phyloP scores from a whole-genome alignment of 2,329 filamentous ascomycete genomes.

The Geosmithia flava region DNA sequence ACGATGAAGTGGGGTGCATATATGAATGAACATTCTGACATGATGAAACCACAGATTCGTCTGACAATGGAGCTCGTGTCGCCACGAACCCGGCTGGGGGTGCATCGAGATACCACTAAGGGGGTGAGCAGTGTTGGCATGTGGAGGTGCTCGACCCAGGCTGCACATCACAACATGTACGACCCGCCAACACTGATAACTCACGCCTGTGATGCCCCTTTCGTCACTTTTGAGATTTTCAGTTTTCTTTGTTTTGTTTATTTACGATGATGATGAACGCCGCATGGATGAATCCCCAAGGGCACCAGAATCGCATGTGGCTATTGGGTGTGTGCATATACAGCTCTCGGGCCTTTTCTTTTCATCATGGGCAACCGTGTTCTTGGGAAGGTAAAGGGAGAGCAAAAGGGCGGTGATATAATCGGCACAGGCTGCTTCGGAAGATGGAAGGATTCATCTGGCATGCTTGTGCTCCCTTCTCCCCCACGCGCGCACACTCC shows the following conservation, averaged over 20 bases:
- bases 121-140: background rate
- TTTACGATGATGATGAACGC: background rate
- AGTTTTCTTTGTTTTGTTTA: background rate
- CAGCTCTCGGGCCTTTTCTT: background rate
- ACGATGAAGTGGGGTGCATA: background rate
- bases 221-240: background rate
- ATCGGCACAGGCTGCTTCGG: too few species aligned
- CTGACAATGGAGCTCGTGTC: slow-evolving; percentile 27
- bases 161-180: background rate
- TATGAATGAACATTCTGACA: background rate
- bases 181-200: too few species aligned
- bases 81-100: slow-evolving; percentile 19
- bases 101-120: slow-evolving; percentile 22
- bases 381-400: slow-evolving; percentile 3
- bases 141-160: too few species aligned
- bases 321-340: background rate
- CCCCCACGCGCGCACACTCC: too few species aligned
- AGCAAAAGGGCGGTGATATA: too few species aligned
- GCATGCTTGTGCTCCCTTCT: too few species aligned
- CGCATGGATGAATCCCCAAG: background rate
- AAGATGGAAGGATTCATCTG: too few species aligned
- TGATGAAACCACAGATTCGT: slow-evolving; percentile 22
- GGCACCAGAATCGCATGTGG: background rate
- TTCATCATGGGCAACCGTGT: slow-evolving; percentile 27
- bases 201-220: background rate